phyloP scores from a whole-genome alignment of 352 stramenopile genomes.

The Pythium coloratum region DNA sequence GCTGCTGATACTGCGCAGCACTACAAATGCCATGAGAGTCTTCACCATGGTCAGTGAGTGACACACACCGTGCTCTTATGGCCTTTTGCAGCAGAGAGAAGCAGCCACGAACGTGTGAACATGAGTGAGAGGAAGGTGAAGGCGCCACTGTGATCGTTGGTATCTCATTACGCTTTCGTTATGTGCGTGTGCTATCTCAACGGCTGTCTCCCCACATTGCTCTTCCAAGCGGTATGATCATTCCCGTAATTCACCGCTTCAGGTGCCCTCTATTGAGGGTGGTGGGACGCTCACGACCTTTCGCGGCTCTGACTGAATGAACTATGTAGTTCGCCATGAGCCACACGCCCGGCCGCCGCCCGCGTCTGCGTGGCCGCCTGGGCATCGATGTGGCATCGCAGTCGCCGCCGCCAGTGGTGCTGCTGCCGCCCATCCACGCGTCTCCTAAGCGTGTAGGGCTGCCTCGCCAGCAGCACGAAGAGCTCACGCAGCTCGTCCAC shows the following conservation, averaged over 20 bases:
- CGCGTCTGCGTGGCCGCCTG: conserved; percentile 12
- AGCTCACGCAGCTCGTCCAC: not conserved
- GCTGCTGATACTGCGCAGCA: too few relatives aligned
- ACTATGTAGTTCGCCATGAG: not conserved
- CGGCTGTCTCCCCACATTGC: too few relatives aligned
- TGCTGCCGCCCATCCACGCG: conserved; percentile 11
- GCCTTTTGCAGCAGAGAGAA: too few relatives aligned
- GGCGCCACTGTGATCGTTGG: too few relatives aligned
- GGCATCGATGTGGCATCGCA: conserved; percentile 17
- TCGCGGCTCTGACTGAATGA: not conserved
- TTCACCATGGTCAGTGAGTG: too few relatives aligned
- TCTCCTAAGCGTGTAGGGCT: conserved; percentile 1
- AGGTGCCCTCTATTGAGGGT: not conserved
- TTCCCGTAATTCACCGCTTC: not conserved
- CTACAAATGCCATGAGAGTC: too few relatives aligned
- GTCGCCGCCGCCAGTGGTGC: not conserved
- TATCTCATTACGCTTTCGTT: too few relatives aligned
- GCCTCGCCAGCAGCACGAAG: conserved; percentile 5
- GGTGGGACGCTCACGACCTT: not conserved
- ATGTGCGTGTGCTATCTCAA: too few relatives aligned
- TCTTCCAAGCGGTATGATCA: too few relatives aligned
- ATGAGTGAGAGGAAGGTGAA: too few relatives aligned
- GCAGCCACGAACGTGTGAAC: too few relatives aligned
- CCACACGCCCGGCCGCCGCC: not conserved
- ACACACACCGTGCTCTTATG: too few relatives aligned